Conservation (phyloP, 2,329 filamentous ascomycete species). For the Aspergillus sp. region DNA sequence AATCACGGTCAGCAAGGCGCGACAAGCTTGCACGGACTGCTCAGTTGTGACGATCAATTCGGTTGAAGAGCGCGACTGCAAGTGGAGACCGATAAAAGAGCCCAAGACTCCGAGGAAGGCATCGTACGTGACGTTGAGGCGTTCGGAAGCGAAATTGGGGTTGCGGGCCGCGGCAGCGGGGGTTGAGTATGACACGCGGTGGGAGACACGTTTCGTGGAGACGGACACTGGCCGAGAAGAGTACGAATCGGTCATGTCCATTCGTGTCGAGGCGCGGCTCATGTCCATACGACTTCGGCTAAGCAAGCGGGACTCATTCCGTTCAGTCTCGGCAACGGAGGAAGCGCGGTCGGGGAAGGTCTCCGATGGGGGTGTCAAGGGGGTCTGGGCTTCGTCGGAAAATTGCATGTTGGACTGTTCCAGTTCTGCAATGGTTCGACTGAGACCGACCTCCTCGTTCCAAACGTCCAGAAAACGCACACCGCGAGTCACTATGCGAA, state of each 20-base stretch:
- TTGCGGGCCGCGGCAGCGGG: constrained; percentile 55
- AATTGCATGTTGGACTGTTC: constrained; percentile 18
- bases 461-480: constrained; percentile 84
- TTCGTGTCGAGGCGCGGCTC: constrained; percentile 21
- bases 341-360: constrained; percentile 22
- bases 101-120: constrained; percentile 82
- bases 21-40: constrained; percentile 73
- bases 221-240: constrained; percentile 25
- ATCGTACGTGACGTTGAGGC: constrained; percentile 72
- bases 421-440: constrained; percentile 33
- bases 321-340: constrained; percentile 20
- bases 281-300: constrained; percentile 24
- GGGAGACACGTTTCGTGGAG: constrained; percentile 46
- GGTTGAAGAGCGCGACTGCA: constrained; percentile 82
- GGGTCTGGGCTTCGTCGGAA: constrained; percentile 16
- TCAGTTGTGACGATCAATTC: constrained; percentile 76
- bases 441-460: constrained; percentile 49
- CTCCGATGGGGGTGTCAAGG: constrained; percentile 33
- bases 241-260: constrained; percentile 18
- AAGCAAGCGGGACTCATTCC: constrained; percentile 26
- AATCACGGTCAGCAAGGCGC: constrained; percentile 67
- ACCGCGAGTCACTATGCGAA: constrained; percentile 85
- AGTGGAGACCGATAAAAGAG: constrained; percentile 85
- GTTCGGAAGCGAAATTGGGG: constrained; percentile 73
- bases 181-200: constrained; percentile 69